Base-by-base conservation (phyloP, 2,329 filamentous ascomycete genomes). In the Penicillium sclerotigenum region DNA sequence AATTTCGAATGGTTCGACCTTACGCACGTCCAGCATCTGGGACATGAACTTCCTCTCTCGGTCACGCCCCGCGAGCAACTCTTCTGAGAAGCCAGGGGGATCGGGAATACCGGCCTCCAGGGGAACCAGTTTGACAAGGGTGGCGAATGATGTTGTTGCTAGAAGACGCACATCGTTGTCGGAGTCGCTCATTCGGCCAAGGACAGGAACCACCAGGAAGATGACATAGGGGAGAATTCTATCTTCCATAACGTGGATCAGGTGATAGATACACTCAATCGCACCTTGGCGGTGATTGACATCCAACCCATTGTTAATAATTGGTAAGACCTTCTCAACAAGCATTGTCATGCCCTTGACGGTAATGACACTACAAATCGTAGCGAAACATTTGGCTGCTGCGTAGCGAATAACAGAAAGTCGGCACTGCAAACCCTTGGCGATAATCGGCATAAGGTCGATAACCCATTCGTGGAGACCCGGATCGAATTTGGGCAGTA, bases 221-320 rank as follows among this genome's bases (percentile, higher is more conserved):
- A 99, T 97, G 60, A 99, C 94, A 68, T 99, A 99, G 3, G 95
- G 94, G 29, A 99, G 77, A 55, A 99, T 99, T 36, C 85, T 84
- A 71, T 97, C 94, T 59, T 96, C 94, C 94, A 99, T 99, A 49
- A 97, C 92, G 58, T 95, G 90, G 61, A 99, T 99, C 57, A 99
- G 80, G 74, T 99, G 94, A 71, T 99, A 99, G 57, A 99, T 89
- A 65, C 87, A 91, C 75, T 99, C 94, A 55, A 96, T 94, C 6
- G 91, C 91, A 60, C 94, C 94, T 77, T 99, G 94, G 37, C 94
- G 87, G 75, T 88, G 89, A 69, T 90, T 87, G 29, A 97, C 82
- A 67, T 99, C 93, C 57, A 95, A 76, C 1, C 91, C 88, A 66
- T 97, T 97, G 77, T 82, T 94, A 73, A 97, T 96, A 2, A 90